Conservation (phyloP, 2,329 filamentous ascomycete species). For the Elsinoe perseae region DNA sequence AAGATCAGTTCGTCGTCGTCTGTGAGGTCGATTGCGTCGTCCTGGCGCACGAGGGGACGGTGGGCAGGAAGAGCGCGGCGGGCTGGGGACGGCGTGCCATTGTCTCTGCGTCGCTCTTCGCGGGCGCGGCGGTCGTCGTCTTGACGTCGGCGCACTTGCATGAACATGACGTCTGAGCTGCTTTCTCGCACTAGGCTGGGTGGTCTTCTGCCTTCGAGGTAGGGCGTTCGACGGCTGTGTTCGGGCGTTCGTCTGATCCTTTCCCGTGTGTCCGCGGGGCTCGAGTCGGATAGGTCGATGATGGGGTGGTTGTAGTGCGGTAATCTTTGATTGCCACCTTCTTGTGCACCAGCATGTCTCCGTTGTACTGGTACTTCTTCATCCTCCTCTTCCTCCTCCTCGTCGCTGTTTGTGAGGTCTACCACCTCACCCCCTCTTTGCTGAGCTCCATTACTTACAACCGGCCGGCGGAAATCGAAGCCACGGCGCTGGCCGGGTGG, state of each 20-base stretch:
- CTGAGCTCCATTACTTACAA: conserved; percentile 27
- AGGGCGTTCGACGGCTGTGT: conserved; percentile 7
- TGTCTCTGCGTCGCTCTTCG: not conserved
- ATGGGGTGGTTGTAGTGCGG: conserved; percentile 38
- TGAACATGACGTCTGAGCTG: conserved; percentile 43
- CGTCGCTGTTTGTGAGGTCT: conserved; percentile 33
- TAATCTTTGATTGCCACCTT: conserved; percentile 22
- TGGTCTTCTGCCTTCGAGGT: conserved; percentile 2
- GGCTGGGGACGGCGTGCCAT: conserved; percentile 18
- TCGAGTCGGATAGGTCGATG: conserved; percentile 31
- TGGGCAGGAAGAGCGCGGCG: conserved; percentile 15
- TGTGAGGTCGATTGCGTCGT: conserved; percentile 29
- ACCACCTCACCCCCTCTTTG: conserved; percentile 25
- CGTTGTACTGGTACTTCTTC: not conserved
- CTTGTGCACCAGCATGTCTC: conserved; percentile 21
- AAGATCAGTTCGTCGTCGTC: conserved; percentile 29
- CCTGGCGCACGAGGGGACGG: conserved; percentile 21
- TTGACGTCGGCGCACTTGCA: conserved; percentile 22
- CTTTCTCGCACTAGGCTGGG: conserved; percentile 17
- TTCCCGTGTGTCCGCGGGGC: conserved; percentile 1
- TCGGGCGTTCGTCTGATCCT: not conserved
- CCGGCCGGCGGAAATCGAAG: conserved; percentile 47
- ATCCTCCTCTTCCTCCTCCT: conserved; percentile 16
- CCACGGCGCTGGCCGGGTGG: conserved; percentile 43
- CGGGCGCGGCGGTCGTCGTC: conserved; percentile 20